Evolutionary conservation across 768 basidiomycete species (phyloP).

Genomic region (Artomyces pyxidatus): DNA sequence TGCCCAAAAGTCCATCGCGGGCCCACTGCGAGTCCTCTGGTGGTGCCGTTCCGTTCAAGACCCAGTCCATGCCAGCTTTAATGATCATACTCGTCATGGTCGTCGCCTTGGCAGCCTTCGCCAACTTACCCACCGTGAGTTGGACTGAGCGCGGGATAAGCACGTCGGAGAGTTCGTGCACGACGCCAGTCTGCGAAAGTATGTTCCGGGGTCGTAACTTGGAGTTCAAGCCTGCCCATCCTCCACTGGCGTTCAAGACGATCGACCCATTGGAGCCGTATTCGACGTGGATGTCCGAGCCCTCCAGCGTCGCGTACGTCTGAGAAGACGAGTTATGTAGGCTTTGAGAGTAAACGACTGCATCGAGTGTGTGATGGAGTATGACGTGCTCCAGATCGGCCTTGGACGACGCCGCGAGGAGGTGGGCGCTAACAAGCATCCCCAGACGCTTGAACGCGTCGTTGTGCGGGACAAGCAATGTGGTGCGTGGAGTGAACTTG

Average conservation of each 20-base stretch:
- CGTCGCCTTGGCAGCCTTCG: constrained; percentile 79
- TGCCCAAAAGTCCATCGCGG: constrained; percentile 35
- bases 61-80: constrained; percentile 85
- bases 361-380: constrained; percentile 76
- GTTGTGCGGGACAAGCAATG: constrained; percentile 85
- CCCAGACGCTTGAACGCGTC: constrained; percentile 85
- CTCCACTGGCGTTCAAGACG: constrained; percentile 57
- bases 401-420: constrained; percentile 72
- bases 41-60: constrained; percentile 77
- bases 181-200: constrained; percentile 82
- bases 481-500: constrained; percentile 56
- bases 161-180: constrained; percentile 82
- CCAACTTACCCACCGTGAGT: constrained; percentile 82
- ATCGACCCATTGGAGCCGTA: constrained; percentile 41
- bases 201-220: constrained; percentile 51
- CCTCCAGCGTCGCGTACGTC: constrained; percentile 78
- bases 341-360: constrained; percentile 62
- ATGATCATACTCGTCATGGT: constrained; percentile 82
- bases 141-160: constrained; percentile 83
- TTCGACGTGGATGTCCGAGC: constrained; percentile 70
- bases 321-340: constrained; percentile 58
- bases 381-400: constrained; percentile 77
- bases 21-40: constrained; percentile 66
- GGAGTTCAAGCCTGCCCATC: constrained; percentile 66
- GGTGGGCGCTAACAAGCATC: constrained; percentile 73